phyloP scores from a whole-genome alignment of 768 basidiomycete genomes.

The button mushroom (Agaricus bisporus) region DNA sequence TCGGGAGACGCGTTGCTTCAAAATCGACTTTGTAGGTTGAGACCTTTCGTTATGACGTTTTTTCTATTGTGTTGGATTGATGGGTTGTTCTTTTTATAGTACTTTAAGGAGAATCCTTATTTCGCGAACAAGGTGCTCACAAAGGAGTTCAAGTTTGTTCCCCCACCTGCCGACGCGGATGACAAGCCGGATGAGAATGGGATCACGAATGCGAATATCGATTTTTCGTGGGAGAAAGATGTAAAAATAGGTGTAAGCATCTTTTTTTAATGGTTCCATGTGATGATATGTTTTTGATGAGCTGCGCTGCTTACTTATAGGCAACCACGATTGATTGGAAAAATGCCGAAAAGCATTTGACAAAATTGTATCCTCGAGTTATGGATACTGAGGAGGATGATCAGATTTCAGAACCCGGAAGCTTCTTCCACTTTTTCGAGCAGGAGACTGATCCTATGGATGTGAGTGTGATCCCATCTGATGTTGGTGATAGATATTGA shows the following conservation, averaged over 20 bases:
- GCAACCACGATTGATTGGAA: slow-evolving; percentile 76
- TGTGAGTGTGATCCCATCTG: slow-evolving; percentile 38
- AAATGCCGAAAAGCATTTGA: slow-evolving; percentile 66
- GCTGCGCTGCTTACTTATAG: slow-evolving; percentile 32
- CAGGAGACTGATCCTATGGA: slow-evolving; percentile 57
- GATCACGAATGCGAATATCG: slow-evolving; percentile 70
- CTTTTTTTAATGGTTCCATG: slow-evolving; percentile 3
- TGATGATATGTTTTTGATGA: neutral
- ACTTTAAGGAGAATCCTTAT: slow-evolving; percentile 85
- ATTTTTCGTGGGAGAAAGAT: slow-evolving; percentile 77
- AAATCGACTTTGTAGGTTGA: slow-evolving; percentile 78
- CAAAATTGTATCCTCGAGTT: slow-evolving; percentile 70
- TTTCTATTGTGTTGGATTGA: neutral
- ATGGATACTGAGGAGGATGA: slow-evolving; percentile 58
- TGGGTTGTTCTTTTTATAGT: slow-evolving; percentile 29
- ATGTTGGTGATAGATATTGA: no score
- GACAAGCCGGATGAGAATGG: slow-evolving; percentile 69
- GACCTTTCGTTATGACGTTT: slow-evolving; percentile 5
- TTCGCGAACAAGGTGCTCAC: slow-evolving; percentile 71
- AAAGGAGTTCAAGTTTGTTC: slow-evolving; percentile 74
- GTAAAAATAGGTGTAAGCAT: slow-evolving; percentile 55
- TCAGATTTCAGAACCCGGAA: slow-evolving; percentile 59
- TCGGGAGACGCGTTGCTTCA: slow-evolving; percentile 74
- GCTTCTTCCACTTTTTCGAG: slow-evolving; percentile 89
- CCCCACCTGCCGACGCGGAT: slow-evolving; percentile 42